A percentile compares a stretch with the other conserved stretches of the same genome.
Evolutionary conservation across 768 basidiomycete species (phyloP).

Genomic region (Boletus sp.): DNA sequence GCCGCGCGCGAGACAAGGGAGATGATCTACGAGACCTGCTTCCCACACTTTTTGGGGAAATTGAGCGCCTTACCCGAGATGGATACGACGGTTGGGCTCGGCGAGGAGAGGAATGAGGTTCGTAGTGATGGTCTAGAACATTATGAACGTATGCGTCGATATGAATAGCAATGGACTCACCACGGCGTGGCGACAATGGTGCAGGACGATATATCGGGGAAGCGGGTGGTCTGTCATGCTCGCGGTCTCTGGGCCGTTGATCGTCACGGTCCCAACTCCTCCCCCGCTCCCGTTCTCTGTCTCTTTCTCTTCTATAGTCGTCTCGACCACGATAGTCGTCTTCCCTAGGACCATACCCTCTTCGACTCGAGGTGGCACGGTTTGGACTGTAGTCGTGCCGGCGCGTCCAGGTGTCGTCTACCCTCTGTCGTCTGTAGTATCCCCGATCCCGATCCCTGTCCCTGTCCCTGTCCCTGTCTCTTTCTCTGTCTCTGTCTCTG

Average conservation of each 20-base stretch:
- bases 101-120: conserved; percentile 9
- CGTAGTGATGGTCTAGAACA: conserved; percentile 16
- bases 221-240: conserved; percentile 18
- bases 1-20: conserved; percentile 9
- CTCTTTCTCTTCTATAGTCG: conserved; percentile 22
- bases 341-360: conserved; percentile 17
- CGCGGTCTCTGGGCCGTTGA: conserved; percentile 17
- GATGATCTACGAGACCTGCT: conserved; percentile 26
- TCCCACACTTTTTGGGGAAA: conserved; percentile 20
- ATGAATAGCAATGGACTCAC: conserved; percentile 11
- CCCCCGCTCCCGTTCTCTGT: conserved; percentile 20
- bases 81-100: conserved; percentile 14
- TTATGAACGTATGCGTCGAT: neutral
- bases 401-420: conserved; percentile 15
- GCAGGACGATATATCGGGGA: conserved; percentile 21
- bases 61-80: conserved; percentile 22
- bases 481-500: conserved; percentile 19
- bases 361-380: conserved; percentile 9
- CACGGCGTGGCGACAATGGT: conserved; percentile 26
- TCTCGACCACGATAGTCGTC: conserved; percentile 21
- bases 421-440: conserved; percentile 17
- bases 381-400: conserved; percentile 19
- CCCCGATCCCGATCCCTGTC: conserved; percentile 17
- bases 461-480: conserved; percentile 17
- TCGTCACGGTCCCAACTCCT: conserved; percentile 26